Percentiles rank a stretch among this genome's conserved stretches.
Evolutionary conservation across 2,329 filamentous ascomycete genomes (phyloP).

Genomic region (Annulohypoxylon truncatum): DNA sequence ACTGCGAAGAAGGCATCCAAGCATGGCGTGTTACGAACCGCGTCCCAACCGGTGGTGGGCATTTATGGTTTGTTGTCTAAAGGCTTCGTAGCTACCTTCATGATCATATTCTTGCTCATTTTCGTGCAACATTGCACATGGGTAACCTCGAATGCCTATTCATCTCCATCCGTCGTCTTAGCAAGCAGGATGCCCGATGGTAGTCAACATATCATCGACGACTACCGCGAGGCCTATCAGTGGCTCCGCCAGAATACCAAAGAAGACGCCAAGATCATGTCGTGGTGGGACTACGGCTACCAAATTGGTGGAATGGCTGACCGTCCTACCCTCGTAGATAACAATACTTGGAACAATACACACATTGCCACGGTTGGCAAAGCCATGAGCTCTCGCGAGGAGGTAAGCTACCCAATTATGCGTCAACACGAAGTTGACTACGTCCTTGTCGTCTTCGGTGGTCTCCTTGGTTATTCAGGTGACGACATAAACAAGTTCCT

Average conservation of each 20-base stretch:
- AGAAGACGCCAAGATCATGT: slow-evolving; percentile 97
- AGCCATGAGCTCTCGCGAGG: slow-evolving; percentile 96
- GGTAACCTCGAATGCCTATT: slow-evolving; percentile 99
- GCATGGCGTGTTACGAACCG: slow-evolving; percentile 72
- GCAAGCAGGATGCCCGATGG: slow-evolving; percentile 93
- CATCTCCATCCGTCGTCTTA: slow-evolving; percentile 95
- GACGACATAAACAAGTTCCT: slow-evolving; percentile 99
- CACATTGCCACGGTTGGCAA: slow-evolving; percentile 99
- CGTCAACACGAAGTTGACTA: slow-evolving; percentile 99
- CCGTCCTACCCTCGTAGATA: slow-evolving; percentile 95
- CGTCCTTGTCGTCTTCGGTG: slow-evolving; percentile 96
- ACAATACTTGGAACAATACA: slow-evolving; percentile 99
- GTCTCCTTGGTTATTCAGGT: slow-evolving; percentile 94
- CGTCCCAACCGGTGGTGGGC: slow-evolving; percentile 79
- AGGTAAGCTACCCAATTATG: slow-evolving; percentile 99
- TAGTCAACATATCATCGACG: slow-evolving; percentile 97
- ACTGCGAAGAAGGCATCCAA: slow-evolving; percentile 67
- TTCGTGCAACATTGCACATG: slow-evolving; percentile 99
- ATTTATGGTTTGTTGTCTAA: slow-evolving; percentile 87
- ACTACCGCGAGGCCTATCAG: slow-evolving; percentile 99
- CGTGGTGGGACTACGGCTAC: slow-evolving; percentile 99
- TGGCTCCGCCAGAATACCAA: slow-evolving; percentile 98
- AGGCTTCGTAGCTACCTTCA: slow-evolving; percentile 75
- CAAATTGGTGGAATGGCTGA: slow-evolving; percentile 99
- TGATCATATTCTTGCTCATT: slow-evolving; percentile 84